Percentiles rank a stretch among this genome's conserved stretches.
phyloP scores from a whole-genome alignment of 441 rosid species.

The Croton laevigatus region DNA sequence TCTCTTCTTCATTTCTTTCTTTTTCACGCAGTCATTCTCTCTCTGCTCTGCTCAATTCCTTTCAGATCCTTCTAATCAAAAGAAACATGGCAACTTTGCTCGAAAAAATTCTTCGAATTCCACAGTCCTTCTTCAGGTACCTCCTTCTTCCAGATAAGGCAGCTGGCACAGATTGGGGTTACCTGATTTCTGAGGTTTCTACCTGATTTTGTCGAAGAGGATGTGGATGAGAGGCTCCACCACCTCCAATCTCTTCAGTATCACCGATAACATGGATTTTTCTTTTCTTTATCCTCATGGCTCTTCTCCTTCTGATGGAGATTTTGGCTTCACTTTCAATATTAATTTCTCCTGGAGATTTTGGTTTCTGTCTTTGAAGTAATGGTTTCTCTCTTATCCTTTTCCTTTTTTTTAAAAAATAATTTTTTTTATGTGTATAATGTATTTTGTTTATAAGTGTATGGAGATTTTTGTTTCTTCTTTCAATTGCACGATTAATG shows the following conservation, averaged over 20 bases:
- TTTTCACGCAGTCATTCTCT: too few species aligned
- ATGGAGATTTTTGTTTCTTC: too few species aligned
- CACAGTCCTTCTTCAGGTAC: too few species aligned
- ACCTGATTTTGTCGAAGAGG: neutral
- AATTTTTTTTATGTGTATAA: neutral
- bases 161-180: slow-evolving; percentile 7
- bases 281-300: slow-evolving; percentile 40
- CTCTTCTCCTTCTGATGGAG: slow-evolving; percentile 56
- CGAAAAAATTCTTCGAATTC: too few species aligned
- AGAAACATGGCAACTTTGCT: too few species aligned
- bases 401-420: neutral
- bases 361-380: slow-evolving; percentile 69
- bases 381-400: slow-evolving; percentile 41
- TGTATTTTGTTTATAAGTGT: too few species aligned
- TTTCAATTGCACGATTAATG: too few species aligned
- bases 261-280: slow-evolving; percentile 77
- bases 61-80: too few species aligned
- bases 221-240: slow-evolving; percentile 45
- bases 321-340: slow-evolving; percentile 89
- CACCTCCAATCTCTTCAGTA: slow-evolving; percentile 75
- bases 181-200: slow-evolving; percentile 26
- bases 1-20: too few species aligned
- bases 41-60: too few species aligned
- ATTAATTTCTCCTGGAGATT: slow-evolving; percentile 95
- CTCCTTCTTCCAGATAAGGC: slow-evolving; percentile 4